Conservation (phyloP, 345 rosid genomes). For the Pugionium dolabratum region DNA sequence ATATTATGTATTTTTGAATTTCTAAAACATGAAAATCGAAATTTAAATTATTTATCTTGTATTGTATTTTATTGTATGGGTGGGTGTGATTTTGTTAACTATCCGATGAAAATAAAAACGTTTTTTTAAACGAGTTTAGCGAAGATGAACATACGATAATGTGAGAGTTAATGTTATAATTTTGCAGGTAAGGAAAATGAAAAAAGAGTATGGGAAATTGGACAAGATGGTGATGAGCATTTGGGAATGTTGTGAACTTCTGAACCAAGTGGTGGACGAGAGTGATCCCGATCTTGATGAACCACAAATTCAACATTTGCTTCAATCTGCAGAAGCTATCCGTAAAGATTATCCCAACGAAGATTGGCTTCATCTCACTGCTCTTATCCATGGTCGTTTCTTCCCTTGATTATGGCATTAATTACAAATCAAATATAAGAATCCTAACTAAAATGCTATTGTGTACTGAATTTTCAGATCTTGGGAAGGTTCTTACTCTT, state of each 20-base stretch:
- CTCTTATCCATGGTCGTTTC: conserved; percentile 37
- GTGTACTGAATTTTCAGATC: conserved; percentile 43
- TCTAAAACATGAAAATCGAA: too few species aligned
- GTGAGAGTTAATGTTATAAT: background rate
- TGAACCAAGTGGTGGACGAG: conserved; percentile 51
- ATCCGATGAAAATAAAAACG: too few species aligned
- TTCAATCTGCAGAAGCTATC: conserved; percentile 72
- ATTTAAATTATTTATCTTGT: too few species aligned
- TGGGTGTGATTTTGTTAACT: too few species aligned
- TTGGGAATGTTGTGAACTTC: conserved; percentile 72
- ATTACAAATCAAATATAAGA: background rate
- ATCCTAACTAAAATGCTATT: background rate
- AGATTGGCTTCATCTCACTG: too few species aligned
- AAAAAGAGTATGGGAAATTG: conserved; percentile 49
- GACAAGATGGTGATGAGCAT: conserved; percentile 58
- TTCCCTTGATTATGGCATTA: background rate
- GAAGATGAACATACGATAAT: too few species aligned
- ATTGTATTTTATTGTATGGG: too few species aligned
- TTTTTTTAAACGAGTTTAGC: too few species aligned
- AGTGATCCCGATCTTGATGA: conserved; percentile 39
- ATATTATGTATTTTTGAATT: too few species aligned
- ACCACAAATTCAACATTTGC: conserved; percentile 68
- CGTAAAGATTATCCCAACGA: conserved; percentile 58
- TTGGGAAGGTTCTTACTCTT: conserved; percentile 65
- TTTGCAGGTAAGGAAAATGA: conserved; percentile 52